Conservation (phyloP, 202 grass and related monocot genomes). For the Panicum virgatum region DNA sequence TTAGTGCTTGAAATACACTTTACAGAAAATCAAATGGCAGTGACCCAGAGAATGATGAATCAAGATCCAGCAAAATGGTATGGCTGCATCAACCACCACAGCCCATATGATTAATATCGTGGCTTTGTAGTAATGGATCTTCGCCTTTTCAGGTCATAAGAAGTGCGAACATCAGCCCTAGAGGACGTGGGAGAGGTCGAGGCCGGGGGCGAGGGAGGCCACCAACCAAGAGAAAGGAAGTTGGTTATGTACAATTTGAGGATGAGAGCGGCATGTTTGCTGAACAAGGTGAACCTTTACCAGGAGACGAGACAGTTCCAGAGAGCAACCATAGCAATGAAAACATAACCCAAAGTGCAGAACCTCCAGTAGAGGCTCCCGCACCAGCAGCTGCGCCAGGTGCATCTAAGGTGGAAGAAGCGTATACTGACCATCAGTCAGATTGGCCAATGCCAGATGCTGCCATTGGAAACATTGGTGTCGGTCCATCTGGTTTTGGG, state of each 20-base stretch:
- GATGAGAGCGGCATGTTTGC: constrained; percentile 77
- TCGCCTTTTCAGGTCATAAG: constrained; percentile 59
- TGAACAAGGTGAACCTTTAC: constrained; percentile 63
- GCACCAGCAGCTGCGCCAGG: not conserved
- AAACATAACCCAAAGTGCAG: constrained; percentile 38
- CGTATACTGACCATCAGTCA: constrained; percentile 41
- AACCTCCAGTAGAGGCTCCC: constrained; percentile 35
- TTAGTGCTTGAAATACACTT: constrained; percentile 36
- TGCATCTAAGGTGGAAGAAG: constrained; percentile 50
- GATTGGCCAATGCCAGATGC: constrained; percentile 75
- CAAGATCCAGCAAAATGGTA: constrained; percentile 82
- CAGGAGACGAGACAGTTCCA: constrained; percentile 45
- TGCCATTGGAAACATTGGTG: constrained; percentile 55
- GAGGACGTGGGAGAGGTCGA: constrained; percentile 86
- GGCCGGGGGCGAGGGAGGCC: constrained; percentile 83
- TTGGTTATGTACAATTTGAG: constrained; percentile 74
- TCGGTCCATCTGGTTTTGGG: constrained; percentile 70
- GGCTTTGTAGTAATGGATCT: not conserved
- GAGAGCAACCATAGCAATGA: constrained; percentile 55
- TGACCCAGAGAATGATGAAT: constrained; percentile 67
- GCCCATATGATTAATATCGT: not conserved
- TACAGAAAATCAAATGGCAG: constrained; percentile 83
- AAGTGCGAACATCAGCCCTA: constrained; percentile 58
- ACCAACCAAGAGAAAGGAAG: constrained; percentile 77
- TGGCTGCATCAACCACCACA: not conserved